Conservation (phyloP, 148 eudicot species). For the Spergularia bocconei region DNA sequence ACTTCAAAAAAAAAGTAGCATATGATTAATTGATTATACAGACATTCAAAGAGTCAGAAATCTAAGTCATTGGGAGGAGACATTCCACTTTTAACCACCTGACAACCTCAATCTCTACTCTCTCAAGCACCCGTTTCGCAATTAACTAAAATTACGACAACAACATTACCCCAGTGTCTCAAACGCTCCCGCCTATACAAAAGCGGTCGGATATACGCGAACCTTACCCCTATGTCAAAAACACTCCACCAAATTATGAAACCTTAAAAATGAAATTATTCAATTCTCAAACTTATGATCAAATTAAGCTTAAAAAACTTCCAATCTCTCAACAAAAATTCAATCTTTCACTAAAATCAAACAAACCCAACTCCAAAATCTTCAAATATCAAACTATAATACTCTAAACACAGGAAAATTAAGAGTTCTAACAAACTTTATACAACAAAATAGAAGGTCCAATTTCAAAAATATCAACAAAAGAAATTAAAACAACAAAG, state of each 20-base stretch:
- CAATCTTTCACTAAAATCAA: slow-evolving; percentile 1
- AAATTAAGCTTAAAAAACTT: not conserved
- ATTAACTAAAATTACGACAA: not conserved
- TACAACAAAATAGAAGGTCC: not conserved
- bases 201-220: not conserved
- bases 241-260: not conserved
- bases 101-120: not conserved
- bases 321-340: not conserved
- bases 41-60: not conserved
- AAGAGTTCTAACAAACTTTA: not conserved
- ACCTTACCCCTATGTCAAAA: not conserved
- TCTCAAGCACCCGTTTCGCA: not conserved
- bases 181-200: too few species aligned
- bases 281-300: not conserved
- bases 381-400: not conserved
- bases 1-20: slow-evolving; percentile 24
- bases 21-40: slow-evolving; percentile 23
- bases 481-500: not conserved
- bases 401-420: not conserved
- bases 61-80: too few species aligned
- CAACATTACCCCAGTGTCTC: too few species aligned
- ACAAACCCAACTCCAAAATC: slow-evolving; percentile 4
- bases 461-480: not conserved
- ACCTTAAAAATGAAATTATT: not conserved
- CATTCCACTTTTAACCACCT: too few species aligned